Evolutionary conservation across 441 rosid genomes (phyloP).

Genomic region (Macaranga tanarius): DNA sequence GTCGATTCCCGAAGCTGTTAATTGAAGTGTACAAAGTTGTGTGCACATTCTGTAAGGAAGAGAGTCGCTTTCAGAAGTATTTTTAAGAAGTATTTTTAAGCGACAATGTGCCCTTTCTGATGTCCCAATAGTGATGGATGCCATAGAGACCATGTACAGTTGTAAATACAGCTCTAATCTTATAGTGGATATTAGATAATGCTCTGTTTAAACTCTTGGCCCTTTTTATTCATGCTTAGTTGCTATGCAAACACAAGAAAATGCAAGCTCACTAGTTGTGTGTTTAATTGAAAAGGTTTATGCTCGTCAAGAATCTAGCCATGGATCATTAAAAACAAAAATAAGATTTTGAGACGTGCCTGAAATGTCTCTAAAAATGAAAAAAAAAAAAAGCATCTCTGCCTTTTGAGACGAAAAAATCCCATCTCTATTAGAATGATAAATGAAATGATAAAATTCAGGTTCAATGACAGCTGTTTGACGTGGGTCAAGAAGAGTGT

Average conservation of each 20-base stretch:
- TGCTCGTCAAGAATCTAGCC: conserved; percentile 56
- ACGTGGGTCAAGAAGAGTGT: conserved; percentile 91
- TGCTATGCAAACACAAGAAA: background rate
- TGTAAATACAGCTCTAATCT: conserved; percentile 12
- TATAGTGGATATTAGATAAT: background rate
- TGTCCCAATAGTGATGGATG: background rate
- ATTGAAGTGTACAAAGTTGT: conserved; percentile 79
- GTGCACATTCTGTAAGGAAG: conserved; percentile 52
- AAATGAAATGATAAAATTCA: conserved; percentile 27
- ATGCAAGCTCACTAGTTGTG: background rate
- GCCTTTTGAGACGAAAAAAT: no score
- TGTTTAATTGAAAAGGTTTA: conserved; percentile 42
- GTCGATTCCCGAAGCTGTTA: conserved; percentile 73
- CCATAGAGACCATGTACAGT: background rate
- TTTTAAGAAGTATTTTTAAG: conserved; percentile 31
- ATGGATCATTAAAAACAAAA: no score
- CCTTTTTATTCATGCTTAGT: background rate
- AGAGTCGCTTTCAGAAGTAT: conserved; percentile 76
- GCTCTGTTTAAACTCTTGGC: background rate
- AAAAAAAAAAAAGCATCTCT: no score
- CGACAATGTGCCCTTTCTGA: conserved; percentile 6
- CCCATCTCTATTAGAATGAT: background rate
- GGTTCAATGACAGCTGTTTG: conserved; percentile 85
- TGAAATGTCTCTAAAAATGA: no score
- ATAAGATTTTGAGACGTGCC: no score